These are phyloP conservation scores for Populus alba DNA, from an alignment of 345 rosid species.

Conservation along the genomic window DNA sequence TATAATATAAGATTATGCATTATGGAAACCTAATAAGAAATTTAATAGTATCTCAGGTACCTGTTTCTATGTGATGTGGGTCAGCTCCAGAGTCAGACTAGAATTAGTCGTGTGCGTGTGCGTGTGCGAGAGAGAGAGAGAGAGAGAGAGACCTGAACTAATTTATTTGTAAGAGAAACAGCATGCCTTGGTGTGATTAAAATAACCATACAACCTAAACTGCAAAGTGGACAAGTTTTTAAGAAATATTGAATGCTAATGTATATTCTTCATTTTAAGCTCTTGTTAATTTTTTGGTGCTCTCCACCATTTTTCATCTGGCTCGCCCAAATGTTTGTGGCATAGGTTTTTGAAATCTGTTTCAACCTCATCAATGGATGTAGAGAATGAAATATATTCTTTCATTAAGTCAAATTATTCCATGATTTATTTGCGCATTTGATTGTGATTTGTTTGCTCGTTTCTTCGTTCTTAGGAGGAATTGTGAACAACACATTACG, in stretches of 20 bases:
- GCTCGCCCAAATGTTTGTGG: neutral
- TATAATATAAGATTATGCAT: neutral
- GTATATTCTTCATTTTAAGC: neutral
- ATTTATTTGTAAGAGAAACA: neutral
- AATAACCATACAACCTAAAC: neutral
- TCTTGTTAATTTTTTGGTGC: neutral
- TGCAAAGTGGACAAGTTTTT: neutral
- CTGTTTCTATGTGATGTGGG: neutral
- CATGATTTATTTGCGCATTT: neutral
- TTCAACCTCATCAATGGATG: neutral
- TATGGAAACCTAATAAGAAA: neutral
- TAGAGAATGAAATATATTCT: neutral
- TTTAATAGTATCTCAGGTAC: neutral
- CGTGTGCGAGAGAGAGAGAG: neutral
- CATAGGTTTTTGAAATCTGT: neutral
- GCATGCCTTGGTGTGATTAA: neutral
- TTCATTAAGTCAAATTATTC: neutral
- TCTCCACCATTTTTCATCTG: neutral
- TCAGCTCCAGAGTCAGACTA: neutral
- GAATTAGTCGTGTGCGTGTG: neutral
- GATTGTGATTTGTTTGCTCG: neutral
- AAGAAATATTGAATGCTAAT: neutral
- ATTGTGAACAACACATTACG: slow-evolving; percentile 91
- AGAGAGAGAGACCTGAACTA: neutral
- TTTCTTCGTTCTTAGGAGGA: slow-evolving; percentile 55